phyloP scores from a whole-genome alignment of 805 yeast genomes.

The Candida chauliodis region DNA sequence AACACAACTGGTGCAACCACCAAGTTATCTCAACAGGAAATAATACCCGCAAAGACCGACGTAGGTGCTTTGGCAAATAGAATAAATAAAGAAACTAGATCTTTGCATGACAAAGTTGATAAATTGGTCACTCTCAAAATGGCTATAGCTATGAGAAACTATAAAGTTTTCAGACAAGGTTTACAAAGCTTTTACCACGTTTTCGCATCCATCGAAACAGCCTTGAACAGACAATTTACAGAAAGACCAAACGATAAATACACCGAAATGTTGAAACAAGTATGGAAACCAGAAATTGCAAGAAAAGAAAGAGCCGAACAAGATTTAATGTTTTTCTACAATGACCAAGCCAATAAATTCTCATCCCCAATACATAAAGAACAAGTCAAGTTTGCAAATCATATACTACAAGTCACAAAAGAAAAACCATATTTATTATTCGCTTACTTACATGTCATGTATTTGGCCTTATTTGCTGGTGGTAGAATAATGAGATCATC shows the following conservation, averaged over 20 bases:
- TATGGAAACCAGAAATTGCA: conserved; percentile 71
- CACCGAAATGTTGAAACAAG: conserved; percentile 47
- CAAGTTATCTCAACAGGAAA: conserved; percentile 42
- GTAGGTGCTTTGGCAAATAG: conserved; percentile 81
- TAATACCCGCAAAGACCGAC: conserved; percentile 75
- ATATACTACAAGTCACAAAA: conserved; percentile 49
- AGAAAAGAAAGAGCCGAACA: conserved; percentile 53
- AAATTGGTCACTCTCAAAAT: conserved; percentile 65
- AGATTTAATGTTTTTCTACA: conserved; percentile 68
- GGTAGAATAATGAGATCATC: conserved; percentile 71
- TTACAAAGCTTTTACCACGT: conserved; percentile 69
- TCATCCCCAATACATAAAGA: conserved; percentile 52
- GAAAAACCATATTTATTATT: conserved; percentile 68
- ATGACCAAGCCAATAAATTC: conserved; percentile 53
- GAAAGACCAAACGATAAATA: conserved; percentile 29
- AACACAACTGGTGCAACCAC: conserved; percentile 20
- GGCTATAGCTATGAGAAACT: conserved; percentile 73
- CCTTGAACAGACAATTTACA: conserved; percentile 42
- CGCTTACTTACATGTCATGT: conserved; percentile 83
- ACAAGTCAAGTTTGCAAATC: conserved; percentile 61
- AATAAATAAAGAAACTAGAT: conserved; percentile 66
- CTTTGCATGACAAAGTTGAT: conserved; percentile 65
- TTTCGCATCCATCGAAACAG: conserved; percentile 59
- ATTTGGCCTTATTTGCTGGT: conserved; percentile 83
- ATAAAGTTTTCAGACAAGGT: conserved; percentile 76